Evolutionary conservation across 2,329 filamentous ascomycete species (phyloP).

Genomic region (Sporothrix pseudoabietina): DNA sequence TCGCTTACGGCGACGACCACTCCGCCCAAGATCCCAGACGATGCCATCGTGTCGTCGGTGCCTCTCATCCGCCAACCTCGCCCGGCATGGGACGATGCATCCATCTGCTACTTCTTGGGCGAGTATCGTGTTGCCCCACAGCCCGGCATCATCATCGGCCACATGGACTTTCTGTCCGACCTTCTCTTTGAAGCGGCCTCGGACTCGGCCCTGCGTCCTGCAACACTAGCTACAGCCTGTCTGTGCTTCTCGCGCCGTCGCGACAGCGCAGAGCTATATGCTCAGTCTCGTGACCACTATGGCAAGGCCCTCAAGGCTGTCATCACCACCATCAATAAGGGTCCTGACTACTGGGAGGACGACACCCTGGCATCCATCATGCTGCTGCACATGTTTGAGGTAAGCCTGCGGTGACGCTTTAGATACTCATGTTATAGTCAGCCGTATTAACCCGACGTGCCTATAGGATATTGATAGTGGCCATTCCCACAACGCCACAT

Average conservation of each 20-base stretch:
- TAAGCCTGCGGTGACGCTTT: background rate
- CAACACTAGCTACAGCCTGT: background rate
- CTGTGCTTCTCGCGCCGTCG: conserved; percentile 6
- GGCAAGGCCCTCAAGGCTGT: background rate
- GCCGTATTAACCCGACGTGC: background rate
- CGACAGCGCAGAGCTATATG: background rate
- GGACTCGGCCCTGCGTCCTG: background rate
- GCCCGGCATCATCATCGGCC: conserved; percentile 13
- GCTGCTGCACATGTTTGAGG: conserved; percentile 18
- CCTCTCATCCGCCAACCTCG: background rate
- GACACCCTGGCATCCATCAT: conserved; percentile 13
- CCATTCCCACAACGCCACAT: background rate
- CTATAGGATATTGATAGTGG: conserved; percentile 6
- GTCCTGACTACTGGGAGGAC: background rate
- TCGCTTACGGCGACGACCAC: background rate
- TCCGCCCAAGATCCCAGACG: background rate
- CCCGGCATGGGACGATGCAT: conserved; percentile 5
- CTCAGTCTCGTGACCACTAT: conserved; percentile 1
- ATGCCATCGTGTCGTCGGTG: background rate
- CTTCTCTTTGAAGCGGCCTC: background rate
- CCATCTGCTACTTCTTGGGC: conserved; percentile 9
- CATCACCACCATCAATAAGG: background rate
- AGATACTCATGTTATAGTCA: too few relatives aligned
- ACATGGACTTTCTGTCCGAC: conserved; percentile 18
- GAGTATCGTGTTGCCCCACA: background rate